Evolutionary conservation across 2,329 filamentous ascomycete genomes (phyloP), one percentile per base, ranked within the genome.

Genomic region (Diplodia mutila): DNA sequence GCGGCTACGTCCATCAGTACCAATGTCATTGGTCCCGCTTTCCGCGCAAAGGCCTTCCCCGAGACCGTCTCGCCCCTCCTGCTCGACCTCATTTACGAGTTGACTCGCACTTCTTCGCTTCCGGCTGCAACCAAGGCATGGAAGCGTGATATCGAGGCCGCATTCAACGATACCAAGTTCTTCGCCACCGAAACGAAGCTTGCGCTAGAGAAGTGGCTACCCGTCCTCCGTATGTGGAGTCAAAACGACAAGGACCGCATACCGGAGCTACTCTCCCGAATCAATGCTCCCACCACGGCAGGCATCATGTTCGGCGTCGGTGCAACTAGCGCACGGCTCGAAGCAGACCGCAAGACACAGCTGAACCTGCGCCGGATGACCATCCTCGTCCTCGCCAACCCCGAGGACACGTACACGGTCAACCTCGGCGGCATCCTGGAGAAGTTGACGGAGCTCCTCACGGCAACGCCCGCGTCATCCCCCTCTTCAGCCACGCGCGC

Each of bases 231-330:
- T 48, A 93, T 97, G 76, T 97, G 94, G 91, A 86, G 89, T 3
- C 81, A 94, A 16, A 87, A 87, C 18, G 95, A 99, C 78, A 97
- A 97, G 79, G 94, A 97, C 66, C 89, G 91, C 55, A 86, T 99
- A 80, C 83, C 89, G 0, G 95, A 99, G 69, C 83, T 97, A 4
- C 80, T 98, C 9, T 84, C 87, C 46, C 90, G 93, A 23, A 86
- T 99, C 69, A 89, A 89, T 6, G 87, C 94, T 4, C 95, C 95
- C 6, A 93, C 94, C 1, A 94, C 94, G 16, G 95, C 96, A 0
- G 95, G 95, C 9, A 96, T 99, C 72, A 94, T 99, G 76, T 99
- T 99, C 75, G 95, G 95, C n/a, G 95, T 99, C 0, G 96, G 96
- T 12, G 95, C 95, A 7, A 93, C 92, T 25, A 96, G 94, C 52